Evolutionary conservation across 108 stramenopile genomes (phyloP), one percentile per base, ranked within the genome.

Genomic region (Nitzschia sp.): DNA sequence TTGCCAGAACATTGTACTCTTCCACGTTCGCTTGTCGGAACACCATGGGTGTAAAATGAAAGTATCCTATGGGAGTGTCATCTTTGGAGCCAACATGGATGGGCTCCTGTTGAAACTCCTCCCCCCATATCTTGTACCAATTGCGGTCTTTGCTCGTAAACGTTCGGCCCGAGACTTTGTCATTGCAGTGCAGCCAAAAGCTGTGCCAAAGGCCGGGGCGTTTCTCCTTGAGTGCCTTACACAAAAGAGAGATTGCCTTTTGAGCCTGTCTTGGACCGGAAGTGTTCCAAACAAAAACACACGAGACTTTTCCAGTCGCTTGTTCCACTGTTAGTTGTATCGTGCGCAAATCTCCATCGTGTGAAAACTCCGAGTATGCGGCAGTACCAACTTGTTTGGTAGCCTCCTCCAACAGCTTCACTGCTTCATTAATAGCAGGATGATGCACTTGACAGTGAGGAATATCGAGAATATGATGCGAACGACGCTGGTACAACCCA

Each of bases 11-110:
- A 60, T 80, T 83, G 73, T 97, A 98, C 39, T 90, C 96, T 44
- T 95, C 93, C 54, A 92, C 65, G 77, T 98, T 98, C 0, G 83
- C 96, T 79, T 97, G 98, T 11, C 98, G 89, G 76, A 98, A 98
- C 29, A 90, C 88, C 68, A 81, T 66, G 2, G 97, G 97, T 3
- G 89, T 81, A 81, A 96, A 95, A 62, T 85, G 84, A 24, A 95
- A 58, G 8, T 37, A 17, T 50, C 53, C 53, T 6, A 17, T 5
- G 6, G 46, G n/a, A 15, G 14, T 48, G 2, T 2, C 46, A 48
- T 48, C 17, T 2, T 48, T 6, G 2, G 14, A 17, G 6, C 17
- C 2, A 11, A 79, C 81, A 0, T 87, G 78, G 48, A 95, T 63
- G 12, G 78, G 76, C 67, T 95, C 94, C 11, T 88, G 80, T 22